These are phyloP conservation scores for Claviceps sp. DNA, from an alignment of 2,329 filamentous ascomycete species.

Conservation along the genomic window DNA sequence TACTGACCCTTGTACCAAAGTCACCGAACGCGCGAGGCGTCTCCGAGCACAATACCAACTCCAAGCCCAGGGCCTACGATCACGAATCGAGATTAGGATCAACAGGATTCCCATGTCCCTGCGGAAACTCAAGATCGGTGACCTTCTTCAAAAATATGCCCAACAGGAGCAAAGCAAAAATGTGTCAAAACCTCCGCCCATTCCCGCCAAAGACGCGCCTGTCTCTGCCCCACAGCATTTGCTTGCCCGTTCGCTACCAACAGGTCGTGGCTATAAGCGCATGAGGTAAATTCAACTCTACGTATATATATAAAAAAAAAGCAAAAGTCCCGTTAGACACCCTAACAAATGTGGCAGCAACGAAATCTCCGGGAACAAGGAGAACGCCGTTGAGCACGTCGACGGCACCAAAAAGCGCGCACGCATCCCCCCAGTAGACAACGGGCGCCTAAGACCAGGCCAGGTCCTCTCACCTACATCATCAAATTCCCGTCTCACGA, in stretches of 20 bases:
- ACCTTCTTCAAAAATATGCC: constrained; percentile 48
- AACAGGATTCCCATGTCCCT: constrained; percentile 77
- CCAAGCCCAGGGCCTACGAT: constrained; percentile 71
- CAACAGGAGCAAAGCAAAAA: constrained; percentile 30
- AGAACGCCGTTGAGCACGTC: constrained; percentile 49
- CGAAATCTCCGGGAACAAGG: constrained; percentile 58
- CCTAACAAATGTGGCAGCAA: constrained; percentile 32
- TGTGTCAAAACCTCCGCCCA: constrained; percentile 27
- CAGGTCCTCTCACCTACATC: constrained; percentile 72
- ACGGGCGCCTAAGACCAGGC: constrained; percentile 26
- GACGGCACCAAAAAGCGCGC: constrained; percentile 59
- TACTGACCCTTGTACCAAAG: constrained; percentile 28
- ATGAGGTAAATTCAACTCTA: constrained; percentile 28
- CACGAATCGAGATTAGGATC: constrained; percentile 82
- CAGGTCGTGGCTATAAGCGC: constrained; percentile 29
- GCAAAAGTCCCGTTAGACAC: background rate
- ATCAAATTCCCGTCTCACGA: constrained; percentile 56
- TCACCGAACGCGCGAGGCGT: constrained; percentile 77
- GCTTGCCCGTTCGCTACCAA: constrained; percentile 9
- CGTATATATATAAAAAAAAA: background rate
- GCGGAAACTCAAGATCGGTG: constrained; percentile 69
- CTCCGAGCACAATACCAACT: constrained; percentile 79
- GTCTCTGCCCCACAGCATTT: constrained; percentile 21
- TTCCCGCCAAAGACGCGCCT: constrained; percentile 35
- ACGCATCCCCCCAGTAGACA: constrained; percentile 29